Percentiles rank a stretch among this genome's conserved stretches.
Conservation (phyloP, 2,329 filamentous ascomycete species). For the Diaporthe sp. region DNA sequence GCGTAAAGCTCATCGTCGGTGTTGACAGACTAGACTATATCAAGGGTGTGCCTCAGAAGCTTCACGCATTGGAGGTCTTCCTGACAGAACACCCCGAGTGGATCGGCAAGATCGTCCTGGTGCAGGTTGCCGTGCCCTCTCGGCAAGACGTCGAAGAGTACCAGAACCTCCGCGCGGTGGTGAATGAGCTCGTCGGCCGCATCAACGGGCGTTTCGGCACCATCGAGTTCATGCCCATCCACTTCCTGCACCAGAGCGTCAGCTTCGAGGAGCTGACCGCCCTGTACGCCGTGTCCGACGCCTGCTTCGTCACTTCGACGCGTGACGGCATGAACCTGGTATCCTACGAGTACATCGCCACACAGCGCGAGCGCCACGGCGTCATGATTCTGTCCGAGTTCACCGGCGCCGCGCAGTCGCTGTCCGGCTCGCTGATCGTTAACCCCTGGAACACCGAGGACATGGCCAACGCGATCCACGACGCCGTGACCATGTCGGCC, state of each 20-base stretch:
- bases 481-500: conserved; percentile 95
- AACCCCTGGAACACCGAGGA: conserved; percentile 99
- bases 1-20: conserved; percentile 95
- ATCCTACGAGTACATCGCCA: conserved; percentile 97
- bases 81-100: conserved; percentile 96
- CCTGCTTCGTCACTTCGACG: conserved; percentile 93
- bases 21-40: conserved; percentile 98
- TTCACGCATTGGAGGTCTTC: conserved; percentile 97
- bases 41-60: conserved; percentile 97
- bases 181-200: conserved; percentile 95
- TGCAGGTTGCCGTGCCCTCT: conserved; percentile 95
- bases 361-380: conserved; percentile 89
- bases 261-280: conserved; percentile 95
- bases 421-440: conserved; percentile 93
- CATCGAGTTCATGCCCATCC: conserved; percentile 98
- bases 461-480: conserved; percentile 90
- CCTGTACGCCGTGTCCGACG: conserved; percentile 91
- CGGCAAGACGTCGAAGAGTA: conserved; percentile 98
- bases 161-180: conserved; percentile 92
- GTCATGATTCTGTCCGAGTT: conserved; percentile 97
- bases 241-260: conserved; percentile 97
- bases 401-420: conserved; percentile 91
- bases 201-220: conserved; percentile 99
- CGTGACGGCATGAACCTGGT: conserved; percentile 99
- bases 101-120: conserved; percentile 96